Conservation (phyloP, 352 stramenopile species). For the Globisporangium cystogenes region DNA sequence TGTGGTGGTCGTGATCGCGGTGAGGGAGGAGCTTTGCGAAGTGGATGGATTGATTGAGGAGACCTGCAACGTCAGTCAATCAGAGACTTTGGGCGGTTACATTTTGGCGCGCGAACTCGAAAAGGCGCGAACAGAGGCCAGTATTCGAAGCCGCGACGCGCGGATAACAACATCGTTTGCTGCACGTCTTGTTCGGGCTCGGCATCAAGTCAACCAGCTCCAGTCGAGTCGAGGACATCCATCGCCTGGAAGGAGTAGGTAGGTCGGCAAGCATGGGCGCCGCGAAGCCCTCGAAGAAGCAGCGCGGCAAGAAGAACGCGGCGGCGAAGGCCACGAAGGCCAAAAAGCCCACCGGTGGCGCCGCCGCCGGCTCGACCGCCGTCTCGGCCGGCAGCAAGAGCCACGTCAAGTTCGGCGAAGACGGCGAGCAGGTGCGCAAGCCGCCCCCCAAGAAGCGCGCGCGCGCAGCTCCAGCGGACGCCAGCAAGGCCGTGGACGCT, state of each 20-base stretch:
- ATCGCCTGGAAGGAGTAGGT: no score
- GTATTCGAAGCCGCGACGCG: no score
- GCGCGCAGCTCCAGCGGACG: conserved; percentile 5
- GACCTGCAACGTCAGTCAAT: no score
- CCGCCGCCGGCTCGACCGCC: conserved; percentile 17
- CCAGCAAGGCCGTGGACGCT: not conserved
- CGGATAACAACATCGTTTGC: no score
- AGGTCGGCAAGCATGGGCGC: conserved; percentile 39
- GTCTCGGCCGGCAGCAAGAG: conserved; percentile 15
- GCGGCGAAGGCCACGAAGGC: conserved; percentile 19
- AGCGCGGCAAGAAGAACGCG: conserved; percentile 65
- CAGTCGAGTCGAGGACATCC: no score
- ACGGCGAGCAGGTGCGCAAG: conserved; percentile 40
- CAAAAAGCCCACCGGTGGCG: conserved; percentile 4
- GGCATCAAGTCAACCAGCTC: no score
- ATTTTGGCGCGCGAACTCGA: not conserved
- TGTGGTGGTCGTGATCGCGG: no score
- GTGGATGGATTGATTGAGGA: not conserved
- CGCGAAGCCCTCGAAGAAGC: conserved; percentile 73
- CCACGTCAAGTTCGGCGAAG: conserved; percentile 66
- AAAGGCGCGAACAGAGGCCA: no score
- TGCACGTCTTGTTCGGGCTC: no score
- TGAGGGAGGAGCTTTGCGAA: no score
- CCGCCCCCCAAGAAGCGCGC: conserved; percentile 44
- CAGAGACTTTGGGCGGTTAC: not conserved